These are phyloP conservation scores for Metschnikowia koreensis DNA, from an alignment of 805 yeast genomes.

Conservation along the genomic window DNA sequence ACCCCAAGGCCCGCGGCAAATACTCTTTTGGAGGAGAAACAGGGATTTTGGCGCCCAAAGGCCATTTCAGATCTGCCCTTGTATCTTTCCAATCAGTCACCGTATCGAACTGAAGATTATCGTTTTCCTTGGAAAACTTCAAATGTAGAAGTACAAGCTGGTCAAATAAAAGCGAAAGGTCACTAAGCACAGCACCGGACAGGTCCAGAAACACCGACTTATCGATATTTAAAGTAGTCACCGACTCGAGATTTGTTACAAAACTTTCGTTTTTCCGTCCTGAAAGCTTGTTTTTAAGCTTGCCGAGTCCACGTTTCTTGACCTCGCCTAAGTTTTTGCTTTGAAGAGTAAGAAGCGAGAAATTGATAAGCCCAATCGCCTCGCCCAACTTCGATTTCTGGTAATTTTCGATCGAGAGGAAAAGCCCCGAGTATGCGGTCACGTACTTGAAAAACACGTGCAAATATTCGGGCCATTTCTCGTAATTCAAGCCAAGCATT, in stretches of 20 bases:
- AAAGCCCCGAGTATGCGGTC: slow-evolving; percentile 44
- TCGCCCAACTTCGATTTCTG: slow-evolving; percentile 45
- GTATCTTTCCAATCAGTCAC: slow-evolving; percentile 37
- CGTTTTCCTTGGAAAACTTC: slow-evolving; percentile 45
- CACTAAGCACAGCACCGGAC: slow-evolving; percentile 36
- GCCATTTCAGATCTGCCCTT: slow-evolving; percentile 42
- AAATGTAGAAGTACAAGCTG: slow-evolving; percentile 38
- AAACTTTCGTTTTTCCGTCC: slow-evolving; percentile 31
- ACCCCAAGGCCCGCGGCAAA: slow-evolving; percentile 18
- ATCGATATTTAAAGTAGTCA: slow-evolving; percentile 34
- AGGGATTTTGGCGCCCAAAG: slow-evolving; percentile 39
- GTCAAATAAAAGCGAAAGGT: slow-evolving; percentile 40
- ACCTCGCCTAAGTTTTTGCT: slow-evolving; percentile 23
- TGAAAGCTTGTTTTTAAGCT: slow-evolving; percentile 27
- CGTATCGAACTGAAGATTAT: slow-evolving; percentile 34
- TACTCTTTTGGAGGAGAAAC: slow-evolving; percentile 26
- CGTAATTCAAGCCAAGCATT: slow-evolving; percentile 10
- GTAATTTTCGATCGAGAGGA: slow-evolving; percentile 45
- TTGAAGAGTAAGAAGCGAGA: slow-evolving; percentile 35
- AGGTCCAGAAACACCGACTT: slow-evolving; percentile 34
- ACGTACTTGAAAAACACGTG: slow-evolving; percentile 32
- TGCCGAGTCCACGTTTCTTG: slow-evolving; percentile 17
- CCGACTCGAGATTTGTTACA: slow-evolving; percentile 32
- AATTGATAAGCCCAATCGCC: slow-evolving; percentile 46
- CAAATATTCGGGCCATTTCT: slow-evolving; percentile 32